phyloP scores from a whole-genome alignment of 176 grass and related monocot species.

The Oryza meridionalis region DNA sequence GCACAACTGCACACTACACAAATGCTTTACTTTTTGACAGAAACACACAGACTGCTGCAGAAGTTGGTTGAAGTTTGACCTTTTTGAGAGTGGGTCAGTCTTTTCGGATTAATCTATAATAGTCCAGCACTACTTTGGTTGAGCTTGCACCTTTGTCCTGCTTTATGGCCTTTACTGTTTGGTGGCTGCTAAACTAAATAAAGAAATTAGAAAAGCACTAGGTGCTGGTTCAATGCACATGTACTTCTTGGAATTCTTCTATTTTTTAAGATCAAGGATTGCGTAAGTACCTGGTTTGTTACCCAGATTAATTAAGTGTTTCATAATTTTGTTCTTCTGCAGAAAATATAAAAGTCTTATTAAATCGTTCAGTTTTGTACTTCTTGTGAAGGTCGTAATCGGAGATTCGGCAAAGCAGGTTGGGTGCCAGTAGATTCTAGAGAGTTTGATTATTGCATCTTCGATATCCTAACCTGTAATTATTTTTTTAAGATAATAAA shows the following conservation, averaged over 20 bases:
- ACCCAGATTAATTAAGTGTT: background rate
- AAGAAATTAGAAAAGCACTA: background rate
- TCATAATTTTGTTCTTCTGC: background rate
- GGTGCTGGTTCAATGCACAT: background rate
- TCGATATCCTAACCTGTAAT: background rate
- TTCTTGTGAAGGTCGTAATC: background rate
- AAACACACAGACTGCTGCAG: background rate
- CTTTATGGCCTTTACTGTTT: background rate
- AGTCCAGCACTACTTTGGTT: background rate
- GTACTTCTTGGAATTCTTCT: background rate
- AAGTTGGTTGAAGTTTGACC: slow-evolving; percentile 12
- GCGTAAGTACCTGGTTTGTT: background rate
- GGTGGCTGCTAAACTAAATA: slow-evolving; percentile 2
- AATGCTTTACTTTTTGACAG: slow-evolving; percentile 5
- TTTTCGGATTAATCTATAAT: background rate
- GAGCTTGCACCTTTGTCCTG: background rate
- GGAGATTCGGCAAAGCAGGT: background rate
- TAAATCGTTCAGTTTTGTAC: background rate
- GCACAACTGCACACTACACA: slow-evolving; percentile 19
- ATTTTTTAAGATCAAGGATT: background rate
- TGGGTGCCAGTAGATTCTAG: background rate
- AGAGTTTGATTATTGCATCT: background rate
- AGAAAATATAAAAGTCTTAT: background rate
- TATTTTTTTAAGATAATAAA: too few relatives aligned
- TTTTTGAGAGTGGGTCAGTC: background rate